Base-by-base conservation (phyloP, 441 rosid species). In the Caryocar brasiliense region DNA sequence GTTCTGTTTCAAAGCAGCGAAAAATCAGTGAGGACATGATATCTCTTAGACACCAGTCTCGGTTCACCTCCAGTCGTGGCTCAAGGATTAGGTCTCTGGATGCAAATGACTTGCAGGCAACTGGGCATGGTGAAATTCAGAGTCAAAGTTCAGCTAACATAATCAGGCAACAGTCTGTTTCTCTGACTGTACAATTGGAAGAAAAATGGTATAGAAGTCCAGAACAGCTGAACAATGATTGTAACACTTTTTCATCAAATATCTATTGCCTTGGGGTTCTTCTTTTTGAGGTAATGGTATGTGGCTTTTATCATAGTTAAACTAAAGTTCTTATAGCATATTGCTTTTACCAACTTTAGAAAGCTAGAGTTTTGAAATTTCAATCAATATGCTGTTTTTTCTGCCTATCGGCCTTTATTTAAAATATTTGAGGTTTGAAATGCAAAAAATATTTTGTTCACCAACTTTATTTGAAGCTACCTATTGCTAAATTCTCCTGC, bases 181-280 rank as follows among this genome's bases (percentile, higher is more conserved):
- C 64, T 21, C 47, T 65, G 42, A 35, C 47, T 47, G 17, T 33
- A 26, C 75, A 67, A 59, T 67, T 64, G 59, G 92, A 86, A 74
- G 74, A 71, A 60, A 81, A 68, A 39, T 83, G 92, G 89, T 83
- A 86, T 71, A 64, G 47, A 62, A 69, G 79, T 65, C 85, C 85
- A 6, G 83, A 75, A 79, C 83, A 76, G 52, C 63, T 55, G 7
- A 59, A 62, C 27, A 79, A 66, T 39, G 76, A 76, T 59, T 51
- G 51, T 45, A 46, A 34, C 50, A 68, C 74, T 21, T 55, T 75
- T 56, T 61, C 76, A 26, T 74, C 89, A 19, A 81, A 86, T 64
- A 69, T 83, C 29, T 83, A 83, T 53, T 58, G 73, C 39, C 81
- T 86, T 35, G 93, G 95, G 14, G 74, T 83, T 71, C 80, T 83